These are phyloP conservation scores for Kodamaea ohmeri DNA, from an alignment of 1,139 yeast genomes.

Conservation along the genomic window DNA sequence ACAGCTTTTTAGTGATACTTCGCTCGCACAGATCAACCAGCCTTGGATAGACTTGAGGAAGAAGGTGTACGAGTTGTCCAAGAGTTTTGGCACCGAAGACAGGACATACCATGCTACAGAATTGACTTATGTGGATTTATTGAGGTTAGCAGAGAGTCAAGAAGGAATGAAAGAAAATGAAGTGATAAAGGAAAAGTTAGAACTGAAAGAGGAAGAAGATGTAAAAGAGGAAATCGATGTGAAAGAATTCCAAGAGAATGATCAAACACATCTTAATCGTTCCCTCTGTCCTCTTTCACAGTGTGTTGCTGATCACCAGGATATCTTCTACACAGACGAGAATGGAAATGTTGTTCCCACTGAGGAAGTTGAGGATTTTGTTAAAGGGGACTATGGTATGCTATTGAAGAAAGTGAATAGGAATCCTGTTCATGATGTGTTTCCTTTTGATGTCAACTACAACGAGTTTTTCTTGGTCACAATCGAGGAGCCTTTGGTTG, in stretches of 20 bases:
- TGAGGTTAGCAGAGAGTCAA: conserved; percentile 28
- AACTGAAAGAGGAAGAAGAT: no score
- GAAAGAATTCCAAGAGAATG: neutral
- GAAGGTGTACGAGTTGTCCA: conserved; percentile 14
- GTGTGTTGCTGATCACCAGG: neutral
- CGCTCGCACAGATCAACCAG: conserved; percentile 27
- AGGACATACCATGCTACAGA: conserved; percentile 33
- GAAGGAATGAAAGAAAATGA: no score
- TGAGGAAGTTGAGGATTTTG: conserved; percentile 6
- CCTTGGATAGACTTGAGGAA: conserved; percentile 19
- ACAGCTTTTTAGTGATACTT: conserved; percentile 28
- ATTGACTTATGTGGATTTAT: conserved; percentile 28
- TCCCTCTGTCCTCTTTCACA: neutral
- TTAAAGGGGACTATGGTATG: neutral
- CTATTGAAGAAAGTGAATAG: neutral
- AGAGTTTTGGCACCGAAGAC: conserved; percentile 8
- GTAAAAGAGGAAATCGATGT: no score
- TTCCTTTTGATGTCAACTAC: conserved; percentile 36
- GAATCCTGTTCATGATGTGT: conserved; percentile 13
- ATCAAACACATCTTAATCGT: neutral
- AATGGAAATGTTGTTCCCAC: conserved; percentile 1
- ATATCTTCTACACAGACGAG: neutral
- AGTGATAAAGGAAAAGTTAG: no score
- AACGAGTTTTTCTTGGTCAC: conserved; percentile 29
- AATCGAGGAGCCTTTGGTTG: conserved; percentile 25